These are phyloP conservation scores for Phytophthora megakarya DNA, from an alignment of 352 stramenopile species.

Conservation along the genomic window DNA sequence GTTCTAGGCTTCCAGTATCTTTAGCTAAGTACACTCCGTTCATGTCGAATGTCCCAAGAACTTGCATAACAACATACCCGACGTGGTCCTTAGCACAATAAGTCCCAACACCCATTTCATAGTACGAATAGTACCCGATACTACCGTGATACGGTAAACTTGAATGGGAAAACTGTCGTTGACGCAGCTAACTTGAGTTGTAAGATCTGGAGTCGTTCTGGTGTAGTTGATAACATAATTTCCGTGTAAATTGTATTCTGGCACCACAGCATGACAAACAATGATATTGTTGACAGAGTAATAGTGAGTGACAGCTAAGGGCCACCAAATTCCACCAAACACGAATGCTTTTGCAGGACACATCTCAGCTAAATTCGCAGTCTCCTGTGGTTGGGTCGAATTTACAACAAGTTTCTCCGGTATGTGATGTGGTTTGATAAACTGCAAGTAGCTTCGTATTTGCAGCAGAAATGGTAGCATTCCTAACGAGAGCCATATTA, in stretches of 20 bases:
- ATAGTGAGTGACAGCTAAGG: slow-evolving; percentile 17
- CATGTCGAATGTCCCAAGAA: no score
- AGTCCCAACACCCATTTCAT: not conserved
- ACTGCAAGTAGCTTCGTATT: slow-evolving; percentile 25
- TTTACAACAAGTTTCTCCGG: slow-evolving; percentile 3
- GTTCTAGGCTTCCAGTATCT: no score
- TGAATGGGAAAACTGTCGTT: slow-evolving; percentile 3
- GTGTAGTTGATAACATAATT: slow-evolving; percentile 11
- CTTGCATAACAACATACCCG: not conserved
- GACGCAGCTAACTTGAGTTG: not conserved
- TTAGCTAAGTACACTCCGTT: no score
- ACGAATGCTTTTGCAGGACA: slow-evolving; percentile 20
- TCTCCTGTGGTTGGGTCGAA: not conserved
- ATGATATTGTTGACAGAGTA: slow-evolving; percentile 2
- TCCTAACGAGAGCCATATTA: slow-evolving; percentile 11
- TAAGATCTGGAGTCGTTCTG: slow-evolving; percentile 2
- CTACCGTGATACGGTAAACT: slow-evolving; percentile 7
- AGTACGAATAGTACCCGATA: slow-evolving; percentile 13
- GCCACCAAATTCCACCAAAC: slow-evolving; percentile 24
- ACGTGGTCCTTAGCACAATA: not conserved
- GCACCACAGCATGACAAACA: slow-evolving; percentile 17
- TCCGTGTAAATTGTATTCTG: slow-evolving; percentile 23
- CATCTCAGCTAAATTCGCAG: not conserved
- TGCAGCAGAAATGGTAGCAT: slow-evolving; percentile 7
- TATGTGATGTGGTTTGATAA: slow-evolving; percentile 25